Evolutionary conservation across 805 yeast species (phyloP).

Genomic region (Hanseniaspora jakobsenii): DNA sequence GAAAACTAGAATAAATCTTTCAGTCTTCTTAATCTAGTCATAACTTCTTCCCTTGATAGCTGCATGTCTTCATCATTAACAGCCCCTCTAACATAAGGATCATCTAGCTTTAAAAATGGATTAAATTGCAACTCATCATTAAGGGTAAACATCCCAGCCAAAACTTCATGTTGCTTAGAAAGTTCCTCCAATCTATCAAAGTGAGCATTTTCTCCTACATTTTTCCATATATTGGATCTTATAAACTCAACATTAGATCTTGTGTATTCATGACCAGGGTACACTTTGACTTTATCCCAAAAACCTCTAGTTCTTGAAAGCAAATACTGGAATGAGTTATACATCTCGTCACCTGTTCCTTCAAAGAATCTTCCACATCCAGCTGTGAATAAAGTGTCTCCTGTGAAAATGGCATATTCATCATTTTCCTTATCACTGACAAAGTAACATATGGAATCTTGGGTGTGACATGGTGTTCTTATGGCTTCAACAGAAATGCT

Average conservation of each 20-base stretch:
- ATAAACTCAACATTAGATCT: constrained; percentile 69
- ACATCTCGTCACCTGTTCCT: constrained; percentile 77
- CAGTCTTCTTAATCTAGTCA: constrained; percentile 62
- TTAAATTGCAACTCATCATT: constrained; percentile 70
- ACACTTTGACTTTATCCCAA: constrained; percentile 55
- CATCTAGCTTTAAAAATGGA: constrained; percentile 76
- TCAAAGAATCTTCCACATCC: constrained; percentile 98
- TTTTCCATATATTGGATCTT: constrained; percentile 43
- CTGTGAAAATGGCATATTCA: constrained; percentile 76
- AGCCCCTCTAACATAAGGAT: constrained; percentile 47
- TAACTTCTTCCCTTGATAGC: constrained; percentile 35
- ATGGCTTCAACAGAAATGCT: constrained; percentile 59
- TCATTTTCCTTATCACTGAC: constrained; percentile 52
- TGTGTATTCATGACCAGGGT: constrained; percentile 96
- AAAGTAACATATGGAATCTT: constrained; percentile 82
- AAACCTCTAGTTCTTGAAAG: constrained; percentile 31
- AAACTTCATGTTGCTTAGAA: constrained; percentile 44
- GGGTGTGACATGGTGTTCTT: constrained; percentile 97
- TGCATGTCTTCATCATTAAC: constrained; percentile 42
- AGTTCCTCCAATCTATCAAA: constrained; percentile 43
- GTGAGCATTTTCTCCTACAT: constrained; percentile 31
- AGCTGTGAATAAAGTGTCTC: constrained; percentile 85
- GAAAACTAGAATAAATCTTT: constrained; percentile 45
- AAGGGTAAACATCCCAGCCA: constrained; percentile 81
- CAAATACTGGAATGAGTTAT: constrained; percentile 45